These are phyloP conservation scores for Penicillium ochrochloron DNA, from an alignment of 495 filamentous ascomycete species.

Conservation along the genomic window DNA sequence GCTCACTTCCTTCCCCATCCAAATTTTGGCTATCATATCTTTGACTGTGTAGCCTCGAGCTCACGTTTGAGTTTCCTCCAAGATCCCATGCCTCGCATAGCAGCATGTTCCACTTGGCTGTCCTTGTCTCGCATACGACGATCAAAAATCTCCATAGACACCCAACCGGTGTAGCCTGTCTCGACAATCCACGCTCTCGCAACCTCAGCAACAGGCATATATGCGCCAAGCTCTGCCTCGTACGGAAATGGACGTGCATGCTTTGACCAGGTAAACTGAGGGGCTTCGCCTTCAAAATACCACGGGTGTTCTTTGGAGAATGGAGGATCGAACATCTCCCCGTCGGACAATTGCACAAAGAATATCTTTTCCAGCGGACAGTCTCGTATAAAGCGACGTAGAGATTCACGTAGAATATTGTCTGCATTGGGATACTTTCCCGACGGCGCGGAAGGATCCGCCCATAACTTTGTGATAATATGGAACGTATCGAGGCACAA, in stretches of 20 bases:
- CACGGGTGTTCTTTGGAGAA: constrained; percentile 65
- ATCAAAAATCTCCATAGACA: constrained; percentile 76
- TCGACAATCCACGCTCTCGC: constrained; percentile 61
- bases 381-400: constrained; percentile 55
- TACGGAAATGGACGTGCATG: constrained; percentile 74
- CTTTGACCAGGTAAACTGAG: constrained; percentile 76
- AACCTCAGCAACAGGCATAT: constrained; percentile 56
- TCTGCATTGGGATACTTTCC: constrained; percentile 61
- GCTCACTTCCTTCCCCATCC: not conserved
- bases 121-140: constrained; percentile 59
- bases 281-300: constrained; percentile 63
- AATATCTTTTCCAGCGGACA: constrained; percentile 70
- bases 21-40: not conserved
- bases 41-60: not conserved
- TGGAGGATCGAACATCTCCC: constrained; percentile 61
- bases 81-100: constrained; percentile 24
- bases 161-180: constrained; percentile 68
- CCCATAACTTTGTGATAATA: constrained; percentile 67
- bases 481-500: constrained; percentile 74
- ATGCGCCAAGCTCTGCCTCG: constrained; percentile 65
- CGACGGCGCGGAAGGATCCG: constrained; percentile 55
- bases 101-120: constrained; percentile 25
- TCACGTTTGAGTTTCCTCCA: constrained; percentile 6
- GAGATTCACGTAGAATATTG: constrained; percentile 52
- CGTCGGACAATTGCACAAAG: constrained; percentile 76